Evolutionary conservation across 2,329 filamentous ascomycete genomes (phyloP).

Genomic region (Sarocladium strictum): DNA sequence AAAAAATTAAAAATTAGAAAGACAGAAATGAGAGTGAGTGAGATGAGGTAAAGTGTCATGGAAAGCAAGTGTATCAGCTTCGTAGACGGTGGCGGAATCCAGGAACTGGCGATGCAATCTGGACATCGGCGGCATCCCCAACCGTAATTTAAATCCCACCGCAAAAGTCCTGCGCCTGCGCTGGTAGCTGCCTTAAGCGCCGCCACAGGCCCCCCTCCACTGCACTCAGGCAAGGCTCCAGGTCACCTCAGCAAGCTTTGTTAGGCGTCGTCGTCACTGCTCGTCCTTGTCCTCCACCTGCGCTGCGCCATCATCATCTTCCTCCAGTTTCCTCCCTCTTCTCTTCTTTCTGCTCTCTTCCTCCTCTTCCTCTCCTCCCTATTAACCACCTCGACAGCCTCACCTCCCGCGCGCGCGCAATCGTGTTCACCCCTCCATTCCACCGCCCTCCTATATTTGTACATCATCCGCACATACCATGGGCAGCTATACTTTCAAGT

Average conservation of each 20-base stretch:
- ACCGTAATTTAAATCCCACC: background rate
- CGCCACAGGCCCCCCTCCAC: background rate
- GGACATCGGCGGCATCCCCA: background rate
- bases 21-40: background rate
- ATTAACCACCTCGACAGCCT: constrained; percentile 2
- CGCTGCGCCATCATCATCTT: constrained; percentile 1
- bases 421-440: constrained; percentile 12
- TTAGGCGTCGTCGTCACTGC: background rate
- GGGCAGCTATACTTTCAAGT: constrained; percentile 66
- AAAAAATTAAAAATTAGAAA: too few relatives aligned
- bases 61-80: background rate
- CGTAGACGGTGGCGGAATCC: background rate
- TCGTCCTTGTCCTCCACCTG: background rate
- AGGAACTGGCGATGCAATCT: background rate
- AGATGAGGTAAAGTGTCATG: background rate
- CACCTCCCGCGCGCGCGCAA: background rate
- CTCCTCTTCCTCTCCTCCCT: constrained; percentile 3
- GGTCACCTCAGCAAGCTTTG: constrained; percentile 2
- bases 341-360: background rate
- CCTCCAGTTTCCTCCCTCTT: constrained; percentile 8
- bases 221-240: background rate
- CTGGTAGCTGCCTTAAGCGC: background rate
- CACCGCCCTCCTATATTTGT: constrained; percentile 8
- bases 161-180: background rate
- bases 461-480: constrained; percentile 33